A percentile compares a stretch with the other conserved stretches of the same genome.
Conservation (phyloP, 371 early-diverging fungal genomes). For the Lichtheimia ramosa region DNA sequence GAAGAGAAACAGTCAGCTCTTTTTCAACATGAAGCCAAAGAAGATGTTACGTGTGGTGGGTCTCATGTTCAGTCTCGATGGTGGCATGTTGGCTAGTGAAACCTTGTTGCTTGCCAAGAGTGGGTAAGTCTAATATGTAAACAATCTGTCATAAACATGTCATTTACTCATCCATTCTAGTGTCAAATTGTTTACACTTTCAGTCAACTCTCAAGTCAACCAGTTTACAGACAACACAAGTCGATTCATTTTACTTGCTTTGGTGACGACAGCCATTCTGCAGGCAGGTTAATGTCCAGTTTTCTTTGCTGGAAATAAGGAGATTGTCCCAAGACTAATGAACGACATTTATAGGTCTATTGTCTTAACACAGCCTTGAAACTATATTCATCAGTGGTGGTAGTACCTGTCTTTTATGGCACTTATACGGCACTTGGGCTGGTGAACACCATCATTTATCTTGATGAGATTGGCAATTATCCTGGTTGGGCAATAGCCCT, state of each 20-base stretch:
- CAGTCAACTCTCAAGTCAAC: slow-evolving; percentile 52
- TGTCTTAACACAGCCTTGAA: slow-evolving; percentile 70
- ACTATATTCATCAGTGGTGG: slow-evolving; percentile 64
- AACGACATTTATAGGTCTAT: slow-evolving; percentile 40
- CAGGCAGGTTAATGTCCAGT: slow-evolving; percentile 46
- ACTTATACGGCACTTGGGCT: slow-evolving; percentile 67
- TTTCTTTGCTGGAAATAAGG: not conserved
- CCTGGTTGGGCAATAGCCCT: slow-evolving; percentile 61
- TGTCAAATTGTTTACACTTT: slow-evolving; percentile 60
- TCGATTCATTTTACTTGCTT: slow-evolving; percentile 56
- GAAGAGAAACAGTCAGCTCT: slow-evolving; percentile 31
- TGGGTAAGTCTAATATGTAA: slow-evolving; percentile 36
- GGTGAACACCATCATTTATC: slow-evolving; percentile 66
- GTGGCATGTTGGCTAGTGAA: slow-evolving; percentile 66
- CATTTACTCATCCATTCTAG: slow-evolving; percentile 16
- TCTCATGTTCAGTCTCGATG: slow-evolving; percentile 62
- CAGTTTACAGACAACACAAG: slow-evolving; percentile 65
- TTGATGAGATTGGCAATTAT: slow-evolving; percentile 57
- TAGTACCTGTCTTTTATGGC: slow-evolving; percentile 73
- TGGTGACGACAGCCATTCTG: slow-evolving; percentile 59
- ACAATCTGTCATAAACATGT: not conserved
- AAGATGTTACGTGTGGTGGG: slow-evolving; percentile 57
- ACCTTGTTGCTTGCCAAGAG: slow-evolving; percentile 68
- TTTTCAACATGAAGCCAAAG: slow-evolving; percentile 39
- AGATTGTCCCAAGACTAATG: not conserved